phyloP scores from a whole-genome alignment of 768 basidiomycete genomes.

The Ramaria rubella region DNA sequence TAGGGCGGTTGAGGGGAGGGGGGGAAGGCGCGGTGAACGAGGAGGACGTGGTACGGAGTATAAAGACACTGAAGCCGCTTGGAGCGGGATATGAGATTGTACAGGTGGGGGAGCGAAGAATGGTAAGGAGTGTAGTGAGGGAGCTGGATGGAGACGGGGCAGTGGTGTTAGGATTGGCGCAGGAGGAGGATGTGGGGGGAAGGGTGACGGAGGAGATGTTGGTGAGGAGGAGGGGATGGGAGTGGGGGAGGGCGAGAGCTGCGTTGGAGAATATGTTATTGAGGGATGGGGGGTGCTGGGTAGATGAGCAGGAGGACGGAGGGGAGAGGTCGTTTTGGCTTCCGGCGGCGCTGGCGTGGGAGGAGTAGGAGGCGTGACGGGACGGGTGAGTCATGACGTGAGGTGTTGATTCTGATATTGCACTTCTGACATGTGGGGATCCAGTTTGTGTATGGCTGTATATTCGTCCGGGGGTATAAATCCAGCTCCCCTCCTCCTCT shows the following conservation, averaged over 20 bases:
- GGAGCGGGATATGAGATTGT: constrained; percentile 89
- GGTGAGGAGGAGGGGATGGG: constrained; percentile 65
- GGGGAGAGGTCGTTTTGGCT: constrained; percentile 74
- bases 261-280: constrained; percentile 88
- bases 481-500: too few relatives aligned
- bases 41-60: constrained; percentile 76
- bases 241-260: constrained; percentile 60
- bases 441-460: too few relatives aligned
- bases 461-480: too few relatives aligned
- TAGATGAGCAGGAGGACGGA: constrained; percentile 85
- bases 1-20: constrained; percentile 68
- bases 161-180: constrained; percentile 57
- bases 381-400: too few relatives aligned
- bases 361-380: too few relatives aligned
- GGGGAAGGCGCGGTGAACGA: constrained; percentile 70
- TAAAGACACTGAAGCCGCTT: constrained; percentile 81
- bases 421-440: too few relatives aligned
- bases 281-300: constrained; percentile 89
- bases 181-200: constrained; percentile 64
- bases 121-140: constrained; percentile 85
- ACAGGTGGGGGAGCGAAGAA: constrained; percentile 62
- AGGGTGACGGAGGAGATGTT: constrained; percentile 60
- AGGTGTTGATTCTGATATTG: too few relatives aligned
- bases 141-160: constrained; percentile 89
- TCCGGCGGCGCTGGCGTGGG: constrained; percentile 83